phyloP scores from a whole-genome alignment of 2,329 filamentous ascomycete genomes.

The Fusarium citri region DNA sequence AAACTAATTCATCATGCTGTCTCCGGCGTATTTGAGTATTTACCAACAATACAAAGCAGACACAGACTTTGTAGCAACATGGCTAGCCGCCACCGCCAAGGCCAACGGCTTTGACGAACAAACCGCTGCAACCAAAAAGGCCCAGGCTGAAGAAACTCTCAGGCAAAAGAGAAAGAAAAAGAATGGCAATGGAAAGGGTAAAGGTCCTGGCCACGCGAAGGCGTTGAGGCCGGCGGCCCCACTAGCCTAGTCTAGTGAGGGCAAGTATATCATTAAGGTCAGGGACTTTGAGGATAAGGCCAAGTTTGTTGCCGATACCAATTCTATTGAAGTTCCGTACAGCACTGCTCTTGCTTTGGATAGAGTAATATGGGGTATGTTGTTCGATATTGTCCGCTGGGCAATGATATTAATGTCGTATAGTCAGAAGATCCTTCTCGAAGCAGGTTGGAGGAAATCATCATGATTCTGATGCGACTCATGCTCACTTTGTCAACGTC shows the following conservation, averaged over 20 bases:
- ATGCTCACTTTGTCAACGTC: constrained; percentile 35
- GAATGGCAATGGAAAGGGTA: constrained; percentile 21
- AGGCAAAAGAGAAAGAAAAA: neutral
- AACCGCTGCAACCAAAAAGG: neutral
- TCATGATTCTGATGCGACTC: constrained; percentile 4
- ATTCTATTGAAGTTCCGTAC: constrained; percentile 21
- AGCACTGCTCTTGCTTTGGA: constrained; percentile 24
- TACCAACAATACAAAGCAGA: constrained; percentile 40
- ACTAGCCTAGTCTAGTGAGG: neutral
- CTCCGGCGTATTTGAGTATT: constrained; percentile 1
- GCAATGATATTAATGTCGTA: neutral
- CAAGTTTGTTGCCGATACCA: constrained; percentile 16
- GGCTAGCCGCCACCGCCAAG: constrained; percentile 33
- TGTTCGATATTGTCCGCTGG: fast-evolving
- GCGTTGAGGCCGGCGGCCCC: neutral
- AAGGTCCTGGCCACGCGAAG: neutral
- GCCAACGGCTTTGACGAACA: constrained; percentile 12
- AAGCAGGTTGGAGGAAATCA: constrained; percentile 5
- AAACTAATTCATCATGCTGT: neutral
- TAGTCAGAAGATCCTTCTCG: constrained; percentile 26
- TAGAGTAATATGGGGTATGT: constrained; percentile 29
- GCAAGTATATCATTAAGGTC: constrained; percentile 22
- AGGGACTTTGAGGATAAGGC: constrained; percentile 38
- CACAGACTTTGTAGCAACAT: constrained; percentile 35
- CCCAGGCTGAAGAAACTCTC: fast-evolving